Base-by-base conservation (phyloP, 306 rosid genomes). In the Abrus precatorius region DNA sequence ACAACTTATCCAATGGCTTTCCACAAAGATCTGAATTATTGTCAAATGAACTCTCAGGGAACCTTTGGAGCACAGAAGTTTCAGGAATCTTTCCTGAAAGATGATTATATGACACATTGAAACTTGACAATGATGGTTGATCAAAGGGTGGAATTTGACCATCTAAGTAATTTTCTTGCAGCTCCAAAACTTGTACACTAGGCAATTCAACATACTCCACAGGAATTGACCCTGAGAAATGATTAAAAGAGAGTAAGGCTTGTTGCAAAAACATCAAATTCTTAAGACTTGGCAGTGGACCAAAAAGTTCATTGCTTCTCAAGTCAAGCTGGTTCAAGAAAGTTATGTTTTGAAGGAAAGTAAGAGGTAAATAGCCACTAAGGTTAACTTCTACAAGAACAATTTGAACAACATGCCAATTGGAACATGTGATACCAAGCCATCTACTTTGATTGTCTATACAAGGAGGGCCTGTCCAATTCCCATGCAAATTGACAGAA, bases 391-490 rank as follows among this genome's bases (percentile, higher is more conserved):
- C 92, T 76, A 88, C 82, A 54, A 92, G 84, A 5, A 50, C 83
- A 78, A 92, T 76, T 10, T 73, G 53, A 74, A 90, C 85, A 71
- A 90, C 94, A 78, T 88, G 97, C 82, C 91, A 74, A 72, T 88
- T 85, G 6, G 86, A 85, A 77, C 97, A 90, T 29, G 60, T 74
- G 49, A 92, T 83, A 9, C 97, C 97, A 28, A 63, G n/a, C 97
- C 97, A 90, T 77, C 61, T 85, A 77, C 90, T 88, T 29, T 34
- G 41, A 12, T 77, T 90, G 52, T 60, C 48, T 78, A 80, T 67
- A 69, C 97, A 92, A 49, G 97, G 94, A 9, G 92, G 97, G 0
- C 97, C 94, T 48, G 91, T 90, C 97, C 97, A 92, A 69, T 88
- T 92, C 54, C 80, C 57, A 64, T 88, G 94, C 80, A 92, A 78